Evolutionary conservation across 352 stramenopile species (phyloP).

Genomic region (Thalassiosira sp.): DNA sequence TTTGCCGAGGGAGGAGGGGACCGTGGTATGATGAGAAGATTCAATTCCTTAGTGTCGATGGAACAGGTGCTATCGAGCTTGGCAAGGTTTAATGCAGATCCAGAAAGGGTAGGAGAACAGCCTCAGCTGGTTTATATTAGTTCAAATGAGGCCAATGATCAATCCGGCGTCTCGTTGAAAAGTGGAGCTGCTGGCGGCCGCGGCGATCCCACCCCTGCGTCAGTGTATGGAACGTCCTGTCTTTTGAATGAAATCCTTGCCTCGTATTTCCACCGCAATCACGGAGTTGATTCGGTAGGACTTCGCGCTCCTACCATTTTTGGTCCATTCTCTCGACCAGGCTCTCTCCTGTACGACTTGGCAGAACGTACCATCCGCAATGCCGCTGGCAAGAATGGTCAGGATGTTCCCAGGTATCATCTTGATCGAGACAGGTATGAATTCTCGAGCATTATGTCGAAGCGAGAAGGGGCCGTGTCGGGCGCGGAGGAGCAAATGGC

Average conservation of each 20-base stretch:
- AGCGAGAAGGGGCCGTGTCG: slow-evolving; percentile 26
- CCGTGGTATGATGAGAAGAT: slow-evolving; percentile 48
- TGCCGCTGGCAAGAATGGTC: slow-evolving; percentile 19
- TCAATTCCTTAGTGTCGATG: slow-evolving; percentile 53
- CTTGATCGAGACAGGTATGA: slow-evolving; percentile 35
- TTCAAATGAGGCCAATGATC: slow-evolving; percentile 34
- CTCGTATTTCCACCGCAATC: slow-evolving; percentile 53
- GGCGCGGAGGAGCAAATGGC: slow-evolving; percentile 38
- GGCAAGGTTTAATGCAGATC: not conserved
- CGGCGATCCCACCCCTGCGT: slow-evolving; percentile 7
- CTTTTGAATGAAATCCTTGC: slow-evolving; percentile 56
- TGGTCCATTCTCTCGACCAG: slow-evolving; percentile 46
- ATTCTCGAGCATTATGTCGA: slow-evolving; percentile 20
- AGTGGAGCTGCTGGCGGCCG: not conserved
- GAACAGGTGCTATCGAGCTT: slow-evolving; percentile 53
- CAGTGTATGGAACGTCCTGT: slow-evolving; percentile 40
- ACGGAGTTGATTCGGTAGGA: slow-evolving; percentile 49
- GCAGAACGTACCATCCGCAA: slow-evolving; percentile 41
- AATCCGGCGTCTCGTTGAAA: slow-evolving; percentile 38
- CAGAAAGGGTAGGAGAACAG: too few relatives aligned
- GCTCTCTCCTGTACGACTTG: slow-evolving; percentile 49
- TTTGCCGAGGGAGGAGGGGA: slow-evolving; percentile 8
- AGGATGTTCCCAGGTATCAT: slow-evolving; percentile 31
- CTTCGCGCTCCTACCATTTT: slow-evolving; percentile 45
- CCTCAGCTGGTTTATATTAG: slow-evolving; percentile 53